Base-by-base conservation (phyloP, 2,329 filamentous ascomycete genomes). In the Alternaria sp. region DNA sequence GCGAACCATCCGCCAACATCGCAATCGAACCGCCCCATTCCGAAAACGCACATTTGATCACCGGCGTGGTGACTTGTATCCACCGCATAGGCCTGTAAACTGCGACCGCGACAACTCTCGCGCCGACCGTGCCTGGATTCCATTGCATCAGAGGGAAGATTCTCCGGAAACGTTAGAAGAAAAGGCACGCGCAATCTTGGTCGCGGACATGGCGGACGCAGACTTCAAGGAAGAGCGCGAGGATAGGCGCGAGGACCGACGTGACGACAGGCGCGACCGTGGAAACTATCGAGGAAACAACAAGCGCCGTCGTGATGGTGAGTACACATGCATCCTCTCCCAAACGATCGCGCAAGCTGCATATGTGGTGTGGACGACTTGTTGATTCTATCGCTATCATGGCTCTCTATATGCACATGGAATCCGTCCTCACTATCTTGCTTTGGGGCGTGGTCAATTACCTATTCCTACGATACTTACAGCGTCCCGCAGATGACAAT, bases 251-350 rank as follows among this genome's bases (percentile, higher is more conserved):
- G 69, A 71, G 36, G 49, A 58, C 42, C 42, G 56, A 58, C 56
- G 56, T 54, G 56, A 72, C 18, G 75, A 76, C 38, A 62, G 70
- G 55, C 69, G 73, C 44, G 69, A 71, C 44, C 57, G 57, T 36
- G 68, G 72, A 51, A 69, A 67, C 49, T 59, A 65, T 51, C 66
- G 71, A 62, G 69, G 69, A 46, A 63, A 66, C 39, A 68, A 70
- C 64, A 75, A 76, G 67, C 69, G 75, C 14, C 73, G 72, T 39
- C 72, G 72, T 42, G 74, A 77, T 64, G 74, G 74, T 76, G 53
- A 66, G 68, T 61, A 57, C 59, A 41, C 43, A 47, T 38, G 6
- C 42, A 38, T 51, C 20, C 30, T 36, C 7, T 34, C n/a, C 32
- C n/a, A 18, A 7, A 7, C 38, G 28, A 7, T 30, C 39, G 48